Evolutionary conservation across 371 early-diverging fungal species (phyloP).

Genomic region (Thermomucor indicae-seudaticae): DNA sequence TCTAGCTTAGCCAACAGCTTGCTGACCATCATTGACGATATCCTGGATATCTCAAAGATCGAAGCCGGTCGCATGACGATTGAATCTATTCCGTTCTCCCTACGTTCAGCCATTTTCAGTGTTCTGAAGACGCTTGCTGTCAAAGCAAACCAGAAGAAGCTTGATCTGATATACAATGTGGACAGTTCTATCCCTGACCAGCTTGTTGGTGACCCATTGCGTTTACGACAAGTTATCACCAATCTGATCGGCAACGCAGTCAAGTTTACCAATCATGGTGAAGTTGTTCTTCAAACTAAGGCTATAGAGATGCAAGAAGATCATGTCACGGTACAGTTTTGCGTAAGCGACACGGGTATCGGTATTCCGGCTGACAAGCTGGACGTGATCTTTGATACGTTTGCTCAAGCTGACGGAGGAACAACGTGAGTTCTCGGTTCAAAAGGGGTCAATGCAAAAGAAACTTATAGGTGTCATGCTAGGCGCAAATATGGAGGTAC

Average conservation of each 20-base stretch:
- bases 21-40: slow-evolving; percentile 67
- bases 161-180: slow-evolving; percentile 52
- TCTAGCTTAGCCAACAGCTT: slow-evolving; percentile 59
- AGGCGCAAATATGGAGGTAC: slow-evolving; percentile 26
- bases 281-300: slow-evolving; percentile 49
- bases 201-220: slow-evolving; percentile 64
- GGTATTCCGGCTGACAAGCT: slow-evolving; percentile 70
- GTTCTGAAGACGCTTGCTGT: slow-evolving; percentile 56
- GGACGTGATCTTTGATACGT: slow-evolving; percentile 70
- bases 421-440: slow-evolving; percentile 40
- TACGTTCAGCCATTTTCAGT: slow-evolving; percentile 53
- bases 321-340: slow-evolving; percentile 52
- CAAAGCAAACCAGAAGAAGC: slow-evolving; percentile 58
- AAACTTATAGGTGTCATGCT: neutral
- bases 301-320: slow-evolving; percentile 32
- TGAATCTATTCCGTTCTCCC: slow-evolving; percentile 55
- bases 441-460: neutral
- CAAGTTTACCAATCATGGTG: slow-evolving; percentile 72
- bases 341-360: slow-evolving; percentile 76
- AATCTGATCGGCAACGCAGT: slow-evolving; percentile 77
- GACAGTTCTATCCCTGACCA: slow-evolving; percentile 58
- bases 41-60: slow-evolving; percentile 75
- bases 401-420: slow-evolving; percentile 72
- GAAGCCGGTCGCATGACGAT: slow-evolving; percentile 71
- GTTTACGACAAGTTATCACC: slow-evolving; percentile 70